These are phyloP conservation scores for Acacia melanoxylon DNA, from an alignment of 306 rosid genomes.

Conservation along the genomic window DNA sequence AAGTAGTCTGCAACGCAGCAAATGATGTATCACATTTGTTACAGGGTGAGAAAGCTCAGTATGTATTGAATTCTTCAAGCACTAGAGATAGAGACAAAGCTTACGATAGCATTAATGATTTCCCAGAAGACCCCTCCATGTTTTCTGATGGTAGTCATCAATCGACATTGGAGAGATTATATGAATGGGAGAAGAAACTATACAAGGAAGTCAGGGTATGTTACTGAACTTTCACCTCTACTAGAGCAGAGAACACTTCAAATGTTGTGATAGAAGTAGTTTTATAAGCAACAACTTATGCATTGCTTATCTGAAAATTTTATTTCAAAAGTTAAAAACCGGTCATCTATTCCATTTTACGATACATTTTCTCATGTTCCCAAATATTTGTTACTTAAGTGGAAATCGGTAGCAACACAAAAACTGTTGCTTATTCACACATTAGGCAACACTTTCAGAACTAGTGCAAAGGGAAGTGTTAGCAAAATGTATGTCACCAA, in stretches of 20 bases:
- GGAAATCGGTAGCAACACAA: not conserved
- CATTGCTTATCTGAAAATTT: no score
- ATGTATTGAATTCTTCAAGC: conserved; percentile 45
- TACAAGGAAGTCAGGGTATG: conserved; percentile 86
- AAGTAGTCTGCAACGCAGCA: conserved; percentile 65
- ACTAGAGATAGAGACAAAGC: conserved; percentile 60
- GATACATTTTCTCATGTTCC: no score
- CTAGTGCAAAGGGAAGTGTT: not conserved
- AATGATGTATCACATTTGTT: conserved; percentile 69
- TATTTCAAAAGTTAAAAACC: no score
- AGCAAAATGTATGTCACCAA: not conserved
- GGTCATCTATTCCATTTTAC: no score
- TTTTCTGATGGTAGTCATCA: conserved; percentile 69
- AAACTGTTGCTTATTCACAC: not conserved
- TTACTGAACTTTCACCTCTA: conserved; percentile 5
- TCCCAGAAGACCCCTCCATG: conserved; percentile 54
- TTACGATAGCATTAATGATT: conserved; percentile 7
- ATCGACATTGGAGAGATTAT: conserved; percentile 78
- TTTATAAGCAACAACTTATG: no score
- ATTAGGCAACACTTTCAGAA: not conserved
- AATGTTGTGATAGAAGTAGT: no score
- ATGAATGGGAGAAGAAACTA: conserved; percentile 95
- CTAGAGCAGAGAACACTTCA: no score
- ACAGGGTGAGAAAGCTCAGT: conserved; percentile 68
- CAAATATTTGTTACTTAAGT: no score